Percentiles rank a stretch among this genome's conserved stretches.
These are phyloP conservation scores for Diaporthe humulicola DNA, from an alignment of 2,329 filamentous ascomycete species.

Conservation along the genomic window DNA sequence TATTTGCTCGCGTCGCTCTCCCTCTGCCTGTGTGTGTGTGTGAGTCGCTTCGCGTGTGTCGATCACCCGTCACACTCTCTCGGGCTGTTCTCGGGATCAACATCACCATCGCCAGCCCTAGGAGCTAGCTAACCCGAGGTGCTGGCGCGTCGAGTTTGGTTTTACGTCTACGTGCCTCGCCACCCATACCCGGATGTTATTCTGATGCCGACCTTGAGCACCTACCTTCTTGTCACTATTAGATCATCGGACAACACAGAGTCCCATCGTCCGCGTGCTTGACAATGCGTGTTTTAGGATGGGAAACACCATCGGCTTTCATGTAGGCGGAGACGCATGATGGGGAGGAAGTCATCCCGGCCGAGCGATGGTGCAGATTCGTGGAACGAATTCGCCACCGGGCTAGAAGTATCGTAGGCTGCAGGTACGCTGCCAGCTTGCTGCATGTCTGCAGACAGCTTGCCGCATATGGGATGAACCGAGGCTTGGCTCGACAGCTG, in stretches of 20 bases:
- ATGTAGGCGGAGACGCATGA: too few relatives aligned
- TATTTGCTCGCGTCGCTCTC: not conserved
- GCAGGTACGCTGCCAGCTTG: not conserved
- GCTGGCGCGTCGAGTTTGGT: not conserved
- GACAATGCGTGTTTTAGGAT: too few relatives aligned
- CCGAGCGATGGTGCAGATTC: not conserved
- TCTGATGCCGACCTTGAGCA: not conserved
- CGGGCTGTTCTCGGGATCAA: conserved; percentile 21
- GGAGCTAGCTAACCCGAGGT: not conserved
- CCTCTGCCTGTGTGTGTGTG: not conserved
- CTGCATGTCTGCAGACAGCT: not conserved
- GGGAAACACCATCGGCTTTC: not conserved
- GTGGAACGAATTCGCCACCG: not conserved
- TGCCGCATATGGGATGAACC: not conserved
- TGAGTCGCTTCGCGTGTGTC: not conserved
- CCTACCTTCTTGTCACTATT: not conserved
- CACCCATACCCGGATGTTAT: not conserved
- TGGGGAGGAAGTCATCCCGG: not conserved
- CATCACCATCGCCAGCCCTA: not conserved
- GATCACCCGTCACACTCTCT: conserved; percentile 24
- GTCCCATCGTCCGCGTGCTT: too few relatives aligned
- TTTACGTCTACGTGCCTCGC: not conserved
- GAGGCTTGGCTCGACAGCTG: not conserved
- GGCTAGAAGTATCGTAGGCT: not conserved
- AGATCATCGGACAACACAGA: not conserved